Conservation (phyloP, 139 green algal genomes). For the Pseudopediastrum boryanum region DNA sequence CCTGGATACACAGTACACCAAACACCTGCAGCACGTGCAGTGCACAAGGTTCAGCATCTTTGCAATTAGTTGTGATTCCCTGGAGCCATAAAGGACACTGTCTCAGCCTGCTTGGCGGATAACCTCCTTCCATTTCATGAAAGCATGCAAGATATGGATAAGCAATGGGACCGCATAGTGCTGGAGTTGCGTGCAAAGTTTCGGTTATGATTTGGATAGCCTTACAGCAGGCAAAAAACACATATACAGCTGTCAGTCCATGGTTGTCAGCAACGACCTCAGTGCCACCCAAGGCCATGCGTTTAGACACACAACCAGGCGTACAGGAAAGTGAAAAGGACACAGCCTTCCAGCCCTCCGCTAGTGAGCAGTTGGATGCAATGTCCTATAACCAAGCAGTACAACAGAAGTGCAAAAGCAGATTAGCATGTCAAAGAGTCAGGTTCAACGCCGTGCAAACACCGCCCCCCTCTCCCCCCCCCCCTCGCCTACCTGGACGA, state of each 20-base stretch:
- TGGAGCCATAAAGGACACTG: too few species aligned
- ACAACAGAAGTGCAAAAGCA: not conserved
- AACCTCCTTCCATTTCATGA: not conserved
- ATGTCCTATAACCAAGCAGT: not conserved
- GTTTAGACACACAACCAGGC: too few species aligned
- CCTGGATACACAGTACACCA: slow-evolving; percentile 40
- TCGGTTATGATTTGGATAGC: too few species aligned
- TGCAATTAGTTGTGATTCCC: not conserved
- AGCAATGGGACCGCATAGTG: not conserved
- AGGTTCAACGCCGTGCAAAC: too few species aligned
- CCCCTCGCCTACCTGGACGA: slow-evolving; percentile 14
- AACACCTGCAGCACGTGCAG: slow-evolving; percentile 27
- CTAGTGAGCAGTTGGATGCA: not conserved
- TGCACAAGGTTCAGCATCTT: not conserved
- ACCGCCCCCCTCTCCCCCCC: not conserved
- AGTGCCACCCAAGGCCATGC: too few species aligned
- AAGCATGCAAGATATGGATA: not conserved
- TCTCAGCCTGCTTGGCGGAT: too few species aligned
- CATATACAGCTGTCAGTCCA: too few species aligned
- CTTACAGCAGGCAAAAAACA: too few species aligned
- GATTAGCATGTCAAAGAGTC: not conserved
- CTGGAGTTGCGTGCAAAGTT: not conserved
- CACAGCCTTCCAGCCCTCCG: not conserved
- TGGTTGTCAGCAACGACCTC: too few species aligned
- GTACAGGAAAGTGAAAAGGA: too few species aligned